Percentiles rank a stretch among this genome's conserved stretches.
Evolutionary conservation across 495 filamentous ascomycete genomes (phyloP).

Genomic region (Penicillium paxilli): DNA sequence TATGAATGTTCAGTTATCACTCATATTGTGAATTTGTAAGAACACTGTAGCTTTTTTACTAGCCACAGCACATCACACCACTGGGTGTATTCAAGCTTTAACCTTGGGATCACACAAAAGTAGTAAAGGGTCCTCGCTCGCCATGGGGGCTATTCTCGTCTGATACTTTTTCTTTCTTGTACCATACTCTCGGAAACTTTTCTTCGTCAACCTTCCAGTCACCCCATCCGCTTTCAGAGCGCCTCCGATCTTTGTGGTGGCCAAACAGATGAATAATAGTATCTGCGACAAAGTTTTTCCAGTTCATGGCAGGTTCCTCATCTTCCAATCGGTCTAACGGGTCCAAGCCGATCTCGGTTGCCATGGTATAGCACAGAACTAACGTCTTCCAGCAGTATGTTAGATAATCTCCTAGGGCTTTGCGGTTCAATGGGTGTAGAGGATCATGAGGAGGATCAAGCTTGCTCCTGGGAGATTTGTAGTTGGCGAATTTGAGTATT

Average conservation of each 20-base stretch:
- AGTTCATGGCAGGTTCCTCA: conserved; percentile 8
- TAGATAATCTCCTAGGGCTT: conserved; percentile 11
- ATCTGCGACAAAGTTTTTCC: background rate
- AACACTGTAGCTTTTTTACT: too few species aligned
- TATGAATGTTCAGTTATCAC: too few species aligned
- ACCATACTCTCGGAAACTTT: too few species aligned
- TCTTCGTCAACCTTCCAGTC: too few species aligned
- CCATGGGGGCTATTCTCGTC: too few species aligned
- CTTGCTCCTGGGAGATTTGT: background rate
- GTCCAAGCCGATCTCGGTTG: background rate
- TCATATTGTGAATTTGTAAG: too few species aligned
- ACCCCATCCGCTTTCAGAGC: too few species aligned
- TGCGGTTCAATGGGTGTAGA: conserved; percentile 16
- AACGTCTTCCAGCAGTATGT: conserved; percentile 21
- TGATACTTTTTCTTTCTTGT: too few species aligned
- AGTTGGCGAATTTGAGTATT: conserved; percentile 15
- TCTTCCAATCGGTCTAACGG: background rate
- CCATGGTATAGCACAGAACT: conserved; percentile 17
- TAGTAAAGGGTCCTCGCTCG: too few species aligned
- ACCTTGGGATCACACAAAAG: too few species aligned
- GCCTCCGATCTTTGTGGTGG: background rate
- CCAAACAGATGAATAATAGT: background rate
- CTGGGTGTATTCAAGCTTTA: too few species aligned
- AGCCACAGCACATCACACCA: too few species aligned
- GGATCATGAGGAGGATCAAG: conserved; percentile 17